Percentiles rank a stretch among this genome's conserved stretches.
phyloP scores from a whole-genome alignment of 441 rosid genomes.

The Sinapis alba region DNA sequence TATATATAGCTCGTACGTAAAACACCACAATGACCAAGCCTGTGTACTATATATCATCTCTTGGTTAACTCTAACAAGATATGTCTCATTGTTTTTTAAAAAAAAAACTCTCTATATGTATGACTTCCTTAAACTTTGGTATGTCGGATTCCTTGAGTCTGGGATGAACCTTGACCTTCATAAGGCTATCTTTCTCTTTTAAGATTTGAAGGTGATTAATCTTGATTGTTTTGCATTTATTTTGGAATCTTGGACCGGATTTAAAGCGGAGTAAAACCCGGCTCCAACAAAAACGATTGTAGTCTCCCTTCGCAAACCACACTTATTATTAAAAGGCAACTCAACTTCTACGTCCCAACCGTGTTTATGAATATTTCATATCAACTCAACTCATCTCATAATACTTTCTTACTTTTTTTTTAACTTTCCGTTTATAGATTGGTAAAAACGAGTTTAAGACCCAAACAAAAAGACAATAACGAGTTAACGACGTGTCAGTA shows the following conservation, averaged over 20 bases:
- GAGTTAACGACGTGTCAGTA: slow-evolving; percentile 26
- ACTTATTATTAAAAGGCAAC: neutral
- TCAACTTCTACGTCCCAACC: neutral
- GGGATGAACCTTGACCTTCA: too few relatives aligned
- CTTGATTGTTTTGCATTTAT: too few relatives aligned
- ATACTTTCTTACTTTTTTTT: neutral
- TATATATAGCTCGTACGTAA: neutral
- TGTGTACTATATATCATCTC: neutral
- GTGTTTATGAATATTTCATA: neutral
- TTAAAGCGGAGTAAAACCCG: too few relatives aligned
- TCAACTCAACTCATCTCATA: neutral
- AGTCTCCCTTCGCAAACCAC: neutral
- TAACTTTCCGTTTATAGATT: too few relatives aligned
- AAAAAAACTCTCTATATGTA: too few relatives aligned
- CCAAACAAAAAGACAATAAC: neutral
- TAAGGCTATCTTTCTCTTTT: too few relatives aligned
- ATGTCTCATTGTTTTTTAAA: too few relatives aligned
- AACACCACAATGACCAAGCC: neutral
- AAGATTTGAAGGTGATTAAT: too few relatives aligned
- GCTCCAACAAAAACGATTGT: neutral
- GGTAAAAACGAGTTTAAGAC: neutral
- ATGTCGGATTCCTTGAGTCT: too few relatives aligned
- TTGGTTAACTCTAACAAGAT: neutral
- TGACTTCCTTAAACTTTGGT: too few relatives aligned
- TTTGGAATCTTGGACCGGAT: too few relatives aligned